phyloP scores from a whole-genome alignment of 2,329 filamentous ascomycete genomes.

The Colletotrichum simmondsii region DNA sequence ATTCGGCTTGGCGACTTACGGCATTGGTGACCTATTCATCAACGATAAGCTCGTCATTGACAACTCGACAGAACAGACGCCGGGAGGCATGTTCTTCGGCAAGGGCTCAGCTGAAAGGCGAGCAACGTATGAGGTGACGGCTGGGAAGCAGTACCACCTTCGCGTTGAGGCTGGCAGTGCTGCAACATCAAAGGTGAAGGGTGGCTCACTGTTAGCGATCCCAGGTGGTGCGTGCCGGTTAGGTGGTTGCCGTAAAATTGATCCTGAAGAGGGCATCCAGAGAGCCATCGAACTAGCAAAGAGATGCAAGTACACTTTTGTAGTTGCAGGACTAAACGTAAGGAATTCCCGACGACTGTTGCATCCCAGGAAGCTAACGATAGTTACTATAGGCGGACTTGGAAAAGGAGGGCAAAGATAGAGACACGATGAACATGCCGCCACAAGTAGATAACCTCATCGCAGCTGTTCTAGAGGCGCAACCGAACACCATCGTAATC shows the following conservation, averaged over 20 bases:
- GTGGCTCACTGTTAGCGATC: conserved; percentile 58
- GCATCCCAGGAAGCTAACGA: background rate
- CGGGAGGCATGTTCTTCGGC: conserved; percentile 73
- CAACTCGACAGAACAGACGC: conserved; percentile 71
- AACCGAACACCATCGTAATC: conserved; percentile 73
- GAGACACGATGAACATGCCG: conserved; percentile 78
- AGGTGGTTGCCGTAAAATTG: conserved; percentile 68
- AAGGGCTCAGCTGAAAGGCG: conserved; percentile 73
- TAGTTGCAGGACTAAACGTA: conserved; percentile 76
- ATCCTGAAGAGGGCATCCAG: conserved; percentile 68
- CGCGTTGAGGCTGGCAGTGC: conserved; percentile 70
- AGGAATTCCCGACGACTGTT: too few species aligned
- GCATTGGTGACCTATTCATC: conserved; percentile 71
- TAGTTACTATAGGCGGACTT: conserved; percentile 59
- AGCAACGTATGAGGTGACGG: conserved; percentile 65
- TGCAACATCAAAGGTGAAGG: conserved; percentile 64
- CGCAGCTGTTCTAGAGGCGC: conserved; percentile 69
- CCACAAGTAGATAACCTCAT: conserved; percentile 75
- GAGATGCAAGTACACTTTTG: conserved; percentile 78
- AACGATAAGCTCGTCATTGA: conserved; percentile 72
- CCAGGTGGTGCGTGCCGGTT: conserved; percentile 72
- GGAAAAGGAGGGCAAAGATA: conserved; percentile 78
- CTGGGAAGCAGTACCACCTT: conserved; percentile 67
- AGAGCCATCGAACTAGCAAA: conserved; percentile 75
- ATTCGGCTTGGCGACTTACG: conserved; percentile 72